Percentiles rank a stretch among this genome's conserved stretches.
These are phyloP conservation scores for Tulasnella sp. DNA, from an alignment of 768 basidiomycete species.

Conservation along the genomic window DNA sequence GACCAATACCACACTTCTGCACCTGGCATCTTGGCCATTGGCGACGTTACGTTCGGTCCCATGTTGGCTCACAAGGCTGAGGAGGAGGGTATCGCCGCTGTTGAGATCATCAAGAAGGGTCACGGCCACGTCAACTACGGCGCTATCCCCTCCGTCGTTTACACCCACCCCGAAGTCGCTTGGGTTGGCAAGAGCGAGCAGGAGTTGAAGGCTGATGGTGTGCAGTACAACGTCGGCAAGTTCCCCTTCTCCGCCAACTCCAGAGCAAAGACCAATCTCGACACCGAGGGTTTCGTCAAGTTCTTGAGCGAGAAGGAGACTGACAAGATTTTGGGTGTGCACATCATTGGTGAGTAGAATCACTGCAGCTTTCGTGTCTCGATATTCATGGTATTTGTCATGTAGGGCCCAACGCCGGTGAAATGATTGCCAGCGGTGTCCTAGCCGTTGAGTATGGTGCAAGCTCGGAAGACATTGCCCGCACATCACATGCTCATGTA, in stretches of 20 bases:
- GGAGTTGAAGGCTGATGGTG: constrained; percentile 81
- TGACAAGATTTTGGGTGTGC: constrained; percentile 82
- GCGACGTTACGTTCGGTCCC: constrained; percentile 96
- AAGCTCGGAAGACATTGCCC: constrained; percentile 84
- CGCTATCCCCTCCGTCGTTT: constrained; percentile 90
- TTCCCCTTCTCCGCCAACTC: constrained; percentile 97
- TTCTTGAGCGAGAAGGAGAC: constrained; percentile 92
- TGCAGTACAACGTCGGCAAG: constrained; percentile 85
- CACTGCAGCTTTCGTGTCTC: neutral
- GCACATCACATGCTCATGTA: constrained; percentile 90
- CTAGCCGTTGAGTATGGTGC: constrained; percentile 93
- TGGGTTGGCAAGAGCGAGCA: constrained; percentile 99
- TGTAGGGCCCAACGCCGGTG: constrained; percentile 80
- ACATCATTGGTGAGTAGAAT: constrained; percentile 63
- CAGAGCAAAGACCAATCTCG: constrained; percentile 91
- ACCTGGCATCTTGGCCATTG: constrained; percentile 88
- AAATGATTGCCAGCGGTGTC: constrained; percentile 86
- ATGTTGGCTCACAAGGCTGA: constrained; percentile 99
- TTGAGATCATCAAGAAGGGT: constrained; percentile 80
- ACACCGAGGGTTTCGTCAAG: constrained; percentile 91
- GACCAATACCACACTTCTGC: constrained; percentile 89
- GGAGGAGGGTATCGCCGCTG: constrained; percentile 96
- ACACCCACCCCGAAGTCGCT: constrained; percentile 85
- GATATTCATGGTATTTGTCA: neutral
- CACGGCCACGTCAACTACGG: constrained; percentile 98